Evolutionary conservation across 495 filamentous ascomycete genomes (phyloP).

Genomic region (Lichina pygmaea): DNA sequence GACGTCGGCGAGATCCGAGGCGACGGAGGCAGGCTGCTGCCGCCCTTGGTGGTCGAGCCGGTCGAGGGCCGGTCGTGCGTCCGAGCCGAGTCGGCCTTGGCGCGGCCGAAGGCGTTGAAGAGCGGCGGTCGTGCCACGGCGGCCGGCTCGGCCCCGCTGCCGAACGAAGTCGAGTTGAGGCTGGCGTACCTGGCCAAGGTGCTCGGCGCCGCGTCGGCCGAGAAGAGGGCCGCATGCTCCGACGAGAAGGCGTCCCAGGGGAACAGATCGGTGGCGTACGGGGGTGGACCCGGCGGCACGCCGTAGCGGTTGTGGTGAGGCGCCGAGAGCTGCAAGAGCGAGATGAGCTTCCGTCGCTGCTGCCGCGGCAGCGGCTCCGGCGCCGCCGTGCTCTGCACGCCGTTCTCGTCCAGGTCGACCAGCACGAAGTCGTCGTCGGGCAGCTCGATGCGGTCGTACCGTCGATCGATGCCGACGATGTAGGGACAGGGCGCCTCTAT

Average conservation of each 20-base stretch:
- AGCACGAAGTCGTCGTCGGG: slow-evolving; percentile 94
- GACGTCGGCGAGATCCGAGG: slow-evolving; percentile 61
- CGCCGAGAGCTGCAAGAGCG: slow-evolving; percentile 67
- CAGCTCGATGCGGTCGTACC: slow-evolving; percentile 75
- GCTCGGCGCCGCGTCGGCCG: slow-evolving; percentile 35
- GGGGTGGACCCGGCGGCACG: slow-evolving; percentile 65
- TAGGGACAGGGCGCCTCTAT: slow-evolving; percentile 92
- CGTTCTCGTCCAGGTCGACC: slow-evolving; percentile 75
- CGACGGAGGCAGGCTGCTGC: slow-evolving; percentile 40
- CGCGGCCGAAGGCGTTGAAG: slow-evolving; percentile 76
- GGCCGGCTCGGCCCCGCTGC: slow-evolving; percentile 26
- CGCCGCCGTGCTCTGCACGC: slow-evolving; percentile 51
- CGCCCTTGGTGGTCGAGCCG: slow-evolving; percentile 40
- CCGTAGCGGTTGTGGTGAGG: slow-evolving; percentile 75
- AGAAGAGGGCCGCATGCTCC: slow-evolving; percentile 60
- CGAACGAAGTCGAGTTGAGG: slow-evolving; percentile 72
- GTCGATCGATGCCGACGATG: slow-evolving; percentile 80
- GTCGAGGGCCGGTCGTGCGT: slow-evolving; percentile 50
- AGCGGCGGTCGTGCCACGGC: slow-evolving; percentile 23
- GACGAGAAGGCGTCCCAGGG: slow-evolving; percentile 72
- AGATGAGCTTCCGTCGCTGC: slow-evolving; percentile 68
- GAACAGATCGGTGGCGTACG: slow-evolving; percentile 77
- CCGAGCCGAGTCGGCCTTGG: slow-evolving; percentile 34
- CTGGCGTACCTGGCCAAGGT: slow-evolving; percentile 61
- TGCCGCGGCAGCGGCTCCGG: slow-evolving; percentile 62